These are phyloP conservation scores for Juncus effusus DNA, from an alignment of 176 grass and related monocot species.

Conservation along the genomic window DNA sequence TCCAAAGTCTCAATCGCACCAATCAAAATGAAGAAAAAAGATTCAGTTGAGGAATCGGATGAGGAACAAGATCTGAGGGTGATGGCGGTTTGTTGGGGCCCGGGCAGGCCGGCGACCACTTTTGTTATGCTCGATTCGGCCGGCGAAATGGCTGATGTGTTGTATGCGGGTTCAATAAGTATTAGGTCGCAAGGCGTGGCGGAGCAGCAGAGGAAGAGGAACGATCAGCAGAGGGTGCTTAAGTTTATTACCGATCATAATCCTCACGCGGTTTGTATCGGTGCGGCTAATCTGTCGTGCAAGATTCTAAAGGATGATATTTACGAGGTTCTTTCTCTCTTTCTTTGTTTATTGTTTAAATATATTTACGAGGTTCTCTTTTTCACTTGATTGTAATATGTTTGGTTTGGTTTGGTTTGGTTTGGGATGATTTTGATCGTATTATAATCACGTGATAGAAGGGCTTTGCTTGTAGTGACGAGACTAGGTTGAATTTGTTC, in stretches of 20 bases:
- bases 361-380: no score
- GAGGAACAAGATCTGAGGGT: constrained; percentile 75
- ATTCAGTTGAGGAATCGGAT: constrained; percentile 54
- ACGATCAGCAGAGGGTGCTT: constrained; percentile 78
- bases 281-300: constrained; percentile 80
- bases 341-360: no score
- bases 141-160: constrained; percentile 90
- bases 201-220: constrained; percentile 79
- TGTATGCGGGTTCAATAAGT: constrained; percentile 90
- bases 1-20: constrained; percentile 74
- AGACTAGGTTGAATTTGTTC: no score
- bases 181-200: constrained; percentile 73
- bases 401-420: no score
- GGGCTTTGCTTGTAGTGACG: no score
- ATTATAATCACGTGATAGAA: no score
- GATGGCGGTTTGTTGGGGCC: constrained; percentile 96
- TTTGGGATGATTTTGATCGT: no score
- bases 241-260: constrained; percentile 95
- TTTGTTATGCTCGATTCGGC: constrained; percentile 91
- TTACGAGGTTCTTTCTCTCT: constrained; percentile 58
- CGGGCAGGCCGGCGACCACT: constrained; percentile 89
- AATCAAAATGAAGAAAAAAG: constrained; percentile 77
- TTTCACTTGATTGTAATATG: no score
- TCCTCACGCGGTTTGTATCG: constrained; percentile 84
- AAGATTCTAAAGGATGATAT: constrained; percentile 96